Base-by-base conservation (phyloP, 2,329 filamentous ascomycete genomes). In the Zelopaecilomyces penicillatus region DNA sequence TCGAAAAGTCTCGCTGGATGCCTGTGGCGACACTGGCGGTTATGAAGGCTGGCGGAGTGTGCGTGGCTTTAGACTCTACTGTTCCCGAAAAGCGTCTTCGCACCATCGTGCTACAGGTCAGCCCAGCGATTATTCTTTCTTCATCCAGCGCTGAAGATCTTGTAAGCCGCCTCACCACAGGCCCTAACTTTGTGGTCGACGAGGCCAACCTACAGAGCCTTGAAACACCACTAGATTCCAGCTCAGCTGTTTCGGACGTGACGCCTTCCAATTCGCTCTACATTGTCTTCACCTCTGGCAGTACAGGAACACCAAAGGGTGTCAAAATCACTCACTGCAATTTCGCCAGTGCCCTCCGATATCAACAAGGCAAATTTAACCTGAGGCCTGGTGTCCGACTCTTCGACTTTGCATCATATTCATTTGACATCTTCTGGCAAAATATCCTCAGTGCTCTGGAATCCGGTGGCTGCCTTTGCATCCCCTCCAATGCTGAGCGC, bases 251-350 rank as follows among this genome's bases (percentile, higher is more conserved):
- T 41, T 5, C 5, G 1, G 27, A 28, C 32, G 31, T 41, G 28
- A 30, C 31, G 12, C 41, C 9, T 10, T 39, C 28, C 9, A 43
- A 38, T 3, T 26, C 28, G 10, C 9, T n/a, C 31, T 30, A 19
- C 33, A 68, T 74, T 50, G 69, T 74, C 54, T 76, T 74, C 51
- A 75, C 73, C n/a, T 74, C 71, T 11, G 73, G 73, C 10, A 71
- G 66, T 12, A 75, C 72, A 0, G 73, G 73, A 4, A 59, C 60
- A 30, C 73, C 73, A 3, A 76, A 76, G 57, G 73, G 72, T 33
- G 69, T 74, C n/a, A 61, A 72, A 27, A 49, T 60, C 8, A 49
- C 51, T 6, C 54, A 57, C 40, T 43, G 43, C 2, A 49, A 49
- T 19, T 48, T 52, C 26, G 42, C 46, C 33, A 50, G 43, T 10